Base-by-base conservation (phyloP, 225 moss, liverwort and hornwort genomes). In the Thuidium tamariscinum region DNA sequence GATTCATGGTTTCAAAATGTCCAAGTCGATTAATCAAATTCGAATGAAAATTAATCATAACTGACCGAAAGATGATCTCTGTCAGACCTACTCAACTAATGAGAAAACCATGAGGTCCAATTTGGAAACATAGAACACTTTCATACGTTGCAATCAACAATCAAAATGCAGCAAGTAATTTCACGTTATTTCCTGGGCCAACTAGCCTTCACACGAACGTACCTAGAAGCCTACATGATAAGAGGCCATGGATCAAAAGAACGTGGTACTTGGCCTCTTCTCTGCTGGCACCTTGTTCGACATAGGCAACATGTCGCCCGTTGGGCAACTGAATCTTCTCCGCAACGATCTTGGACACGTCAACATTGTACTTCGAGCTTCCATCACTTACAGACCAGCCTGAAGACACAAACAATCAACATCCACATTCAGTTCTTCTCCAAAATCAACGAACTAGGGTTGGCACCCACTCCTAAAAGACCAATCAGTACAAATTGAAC, bases 291-390 rank as follows among this genome's bases (percentile, higher is more conserved):
- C 93, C 93, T 59, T 91, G 89, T 62, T 91, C 91, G 16, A 87
- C 84, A 51, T 89, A 91, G 10, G 93, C 91, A 71, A 91, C 41
- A 23, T 92, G 63, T 74, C 92, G 81, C 52, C 89, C 92, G 79
- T 86, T 55, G 18, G 93, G 88, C 39, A 93, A 78, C 87, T 87
- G 84, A 72, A 90, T 72, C 91, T 85, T 93, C 39, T 91, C 89
- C 26, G 90, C 91, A 71, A 91, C 85, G 61, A 93, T 90, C 36
- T 75, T 80, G 8, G 90, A 91, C 13, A 93, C 88, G 51, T 93
- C 91, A 60, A 93, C 88, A 51, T 91, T 91, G 85, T 89, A 93
- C 84, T 88, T 93, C 69, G 91, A 91, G 30, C 82, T 82, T 71
- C 86, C 88, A 63, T 90, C 93, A 49, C 88, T 87, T 54, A 62